Evolutionary conservation across 2,329 filamentous ascomycete genomes (phyloP), one percentile per base, ranked within the genome.

Genomic region (Dactylellina parvicollis): DNA sequence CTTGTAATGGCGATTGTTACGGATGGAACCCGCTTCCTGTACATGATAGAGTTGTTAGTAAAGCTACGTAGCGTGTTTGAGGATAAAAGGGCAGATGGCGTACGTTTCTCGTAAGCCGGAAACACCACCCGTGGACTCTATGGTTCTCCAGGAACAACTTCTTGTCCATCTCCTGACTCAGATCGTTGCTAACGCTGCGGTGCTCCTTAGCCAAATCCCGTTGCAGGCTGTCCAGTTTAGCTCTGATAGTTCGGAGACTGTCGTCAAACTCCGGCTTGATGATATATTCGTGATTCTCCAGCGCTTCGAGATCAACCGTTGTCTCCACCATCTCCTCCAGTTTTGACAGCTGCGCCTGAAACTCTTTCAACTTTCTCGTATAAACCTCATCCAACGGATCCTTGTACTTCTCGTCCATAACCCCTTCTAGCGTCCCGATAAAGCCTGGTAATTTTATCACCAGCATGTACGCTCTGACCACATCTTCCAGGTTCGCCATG

Each of bases 231-330:
- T 98, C 94, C 1, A 99, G 87, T 79, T 94, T 95, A 82, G 91
- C 93, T 57, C 92, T 88, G 77, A 99, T 96, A n/a, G 91, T 88
- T 16, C 90, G 88, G 36, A 99, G 84, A 61, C 89, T 87, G 69
- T 97, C 92, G 78, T 99, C 95, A 76, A 97, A 99, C 79, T 99
- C 95, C 0, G 96, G 91, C 82, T 98, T 99, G 85, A 99, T 99
- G 78, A 97, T 94, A 82, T 96, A 99, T 80, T 99, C 95, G 79
- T 99, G 95, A 76, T 95, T 92, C 78, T 99, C 94, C 9, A 99
- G 86, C 1, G 95, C 95, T 67, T 96, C 92, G 0, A 99, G 86
- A 79, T 99, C 95, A 12, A 99, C 93, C 0, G 96, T 99, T 1
- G 95, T 96, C 83, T 99, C 95, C 0, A 99, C 95, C 92, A 99